These are phyloP conservation scores for Saitoella complicata DNA, from an alignment of 805 yeast genomes.

Conservation along the genomic window DNA sequence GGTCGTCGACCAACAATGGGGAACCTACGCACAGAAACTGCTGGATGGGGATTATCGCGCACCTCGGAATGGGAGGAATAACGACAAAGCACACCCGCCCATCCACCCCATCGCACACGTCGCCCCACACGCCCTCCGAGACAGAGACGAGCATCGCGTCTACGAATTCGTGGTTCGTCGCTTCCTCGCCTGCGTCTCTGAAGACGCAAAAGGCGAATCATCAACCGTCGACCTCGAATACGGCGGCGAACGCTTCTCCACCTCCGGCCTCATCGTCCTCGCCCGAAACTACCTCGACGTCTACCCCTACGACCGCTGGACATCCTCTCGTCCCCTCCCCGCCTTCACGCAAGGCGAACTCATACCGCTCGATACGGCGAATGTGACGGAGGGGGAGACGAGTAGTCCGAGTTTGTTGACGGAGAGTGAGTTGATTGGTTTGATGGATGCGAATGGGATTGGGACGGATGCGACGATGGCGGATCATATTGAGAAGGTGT, in stretches of 20 bases:
- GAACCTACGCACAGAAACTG: constrained; percentile 42
- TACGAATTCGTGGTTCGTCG: constrained; percentile 77
- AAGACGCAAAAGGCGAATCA: constrained; percentile 67
- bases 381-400: constrained; percentile 58
- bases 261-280: constrained; percentile 58
- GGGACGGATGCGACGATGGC: constrained; percentile 99
- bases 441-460: constrained; percentile 94
- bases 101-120: constrained; percentile 60
- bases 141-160: constrained; percentile 43
- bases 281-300: constrained; percentile 69
- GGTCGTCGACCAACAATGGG: constrained; percentile 44
- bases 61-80: constrained; percentile 70
- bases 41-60: constrained; percentile 32
- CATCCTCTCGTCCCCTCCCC: constrained; percentile 46
- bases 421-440: constrained; percentile 75
- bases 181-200: constrained; percentile 81
- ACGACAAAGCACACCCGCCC: constrained; percentile 97
- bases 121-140: constrained; percentile 19
- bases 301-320: constrained; percentile 70
- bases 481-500: constrained; percentile 79
- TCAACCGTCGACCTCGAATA: constrained; percentile 52
- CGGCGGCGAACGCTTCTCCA: constrained; percentile 59
- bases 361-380: constrained; percentile 39
- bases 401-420: constrained; percentile 71
- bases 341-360: constrained; percentile 39